Evolutionary conservation across 2,329 filamentous ascomycete genomes (phyloP).

Genomic region (Blastomyces silverae): DNA sequence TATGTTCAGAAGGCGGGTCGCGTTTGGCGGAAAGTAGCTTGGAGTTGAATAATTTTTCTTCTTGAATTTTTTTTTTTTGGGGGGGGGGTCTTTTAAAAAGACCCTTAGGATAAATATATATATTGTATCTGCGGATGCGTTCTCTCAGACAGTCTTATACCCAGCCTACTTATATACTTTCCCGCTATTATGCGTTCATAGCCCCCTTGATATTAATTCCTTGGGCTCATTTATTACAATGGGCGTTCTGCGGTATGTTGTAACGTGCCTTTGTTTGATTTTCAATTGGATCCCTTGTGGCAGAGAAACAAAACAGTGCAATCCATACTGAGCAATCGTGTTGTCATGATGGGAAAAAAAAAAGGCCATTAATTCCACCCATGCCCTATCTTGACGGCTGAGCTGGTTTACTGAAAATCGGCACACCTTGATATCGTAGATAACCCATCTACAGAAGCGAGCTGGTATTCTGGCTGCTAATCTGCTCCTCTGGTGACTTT

Average conservation of each 20-base stretch:
- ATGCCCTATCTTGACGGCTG: no score
- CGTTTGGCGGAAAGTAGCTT: neutral
- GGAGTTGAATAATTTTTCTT: neutral
- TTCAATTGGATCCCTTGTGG: neutral
- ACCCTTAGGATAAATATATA: neutral
- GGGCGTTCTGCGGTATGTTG: neutral
- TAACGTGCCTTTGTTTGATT: neutral
- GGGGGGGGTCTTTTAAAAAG: no score
- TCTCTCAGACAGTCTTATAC: neutral
- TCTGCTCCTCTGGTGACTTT: no score
- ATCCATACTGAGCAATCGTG: no score
- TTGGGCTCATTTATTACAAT: neutral
- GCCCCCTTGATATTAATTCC: neutral
- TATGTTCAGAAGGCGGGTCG: neutral
- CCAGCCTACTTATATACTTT: neutral
- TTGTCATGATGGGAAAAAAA: no score
- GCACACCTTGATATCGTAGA: no score
- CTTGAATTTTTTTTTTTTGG: no score
- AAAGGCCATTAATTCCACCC: no score
- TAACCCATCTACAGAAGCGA: no score
- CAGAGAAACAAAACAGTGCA: neutral
- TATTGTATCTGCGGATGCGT: neutral
- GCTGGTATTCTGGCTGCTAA: no score
- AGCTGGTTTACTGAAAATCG: no score
- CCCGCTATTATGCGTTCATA: neutral